Conservation (phyloP, 177 flowering plant species). For the Vitis hybrid region DNA sequence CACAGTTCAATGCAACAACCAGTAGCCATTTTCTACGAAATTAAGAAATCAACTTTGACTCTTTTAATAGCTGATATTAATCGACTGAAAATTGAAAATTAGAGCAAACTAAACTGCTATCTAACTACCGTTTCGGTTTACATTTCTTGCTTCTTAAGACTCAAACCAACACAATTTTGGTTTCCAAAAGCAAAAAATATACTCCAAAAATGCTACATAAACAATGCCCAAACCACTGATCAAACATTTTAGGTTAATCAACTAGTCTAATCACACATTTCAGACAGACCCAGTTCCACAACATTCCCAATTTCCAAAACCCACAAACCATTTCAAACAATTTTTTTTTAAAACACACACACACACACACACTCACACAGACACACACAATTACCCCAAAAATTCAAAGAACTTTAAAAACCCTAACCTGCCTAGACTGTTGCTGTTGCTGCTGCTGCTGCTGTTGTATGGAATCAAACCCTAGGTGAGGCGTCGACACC, state of each 20-base stretch:
- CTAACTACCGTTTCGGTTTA: not conserved
- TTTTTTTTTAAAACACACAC: not conserved
- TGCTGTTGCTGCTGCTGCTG: constrained; percentile 45
- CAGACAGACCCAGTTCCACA: not conserved
- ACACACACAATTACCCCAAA: not conserved
- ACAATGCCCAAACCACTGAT: not conserved
- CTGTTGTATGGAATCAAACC: constrained; percentile 61
- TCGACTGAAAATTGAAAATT: not conserved
- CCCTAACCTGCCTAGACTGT: constrained; percentile 45
- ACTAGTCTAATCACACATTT: not conserved
- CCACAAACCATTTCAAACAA: not conserved
- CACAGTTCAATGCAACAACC: constrained; percentile 7
- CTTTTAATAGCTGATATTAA: not conserved
- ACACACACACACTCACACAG: constrained; percentile 3
- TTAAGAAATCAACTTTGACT: constrained; percentile 7
- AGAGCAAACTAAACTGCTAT: not conserved
- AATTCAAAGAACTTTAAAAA: constrained; percentile 1
- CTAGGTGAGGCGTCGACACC: constrained; percentile 60
- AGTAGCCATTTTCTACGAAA: constrained; percentile 3
- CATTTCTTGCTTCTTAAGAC: not conserved
- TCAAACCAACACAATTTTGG: not conserved
- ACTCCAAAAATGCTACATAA: not conserved
- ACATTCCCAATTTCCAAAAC: constrained; percentile 2
- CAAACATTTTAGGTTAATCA: not conserved
- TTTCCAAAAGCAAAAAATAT: not conserved